Conservation (phyloP, 441 rosid species). For the Brassica hybrid region DNA sequence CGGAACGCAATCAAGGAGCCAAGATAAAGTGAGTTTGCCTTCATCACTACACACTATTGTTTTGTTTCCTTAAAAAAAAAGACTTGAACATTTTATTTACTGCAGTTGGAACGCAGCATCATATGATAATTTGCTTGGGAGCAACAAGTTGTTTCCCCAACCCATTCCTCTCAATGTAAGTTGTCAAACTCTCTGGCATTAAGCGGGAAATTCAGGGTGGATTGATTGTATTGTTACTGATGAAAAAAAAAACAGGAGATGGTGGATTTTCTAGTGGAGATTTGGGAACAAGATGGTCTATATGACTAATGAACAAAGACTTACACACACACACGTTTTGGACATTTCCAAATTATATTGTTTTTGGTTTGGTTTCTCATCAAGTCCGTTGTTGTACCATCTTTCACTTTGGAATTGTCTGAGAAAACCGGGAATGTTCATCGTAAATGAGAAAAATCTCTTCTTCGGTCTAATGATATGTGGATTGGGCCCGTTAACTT, state of each 20-base stretch:
- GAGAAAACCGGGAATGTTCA: too few species aligned
- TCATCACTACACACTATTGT: constrained; percentile 4
- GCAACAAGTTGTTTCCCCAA: constrained; percentile 66
- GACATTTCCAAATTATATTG: too few species aligned
- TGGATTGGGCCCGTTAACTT: too few species aligned
- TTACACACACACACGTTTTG: too few species aligned
- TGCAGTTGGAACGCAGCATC: constrained; percentile 70
- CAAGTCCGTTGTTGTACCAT: too few species aligned
- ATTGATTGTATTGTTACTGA: background rate
- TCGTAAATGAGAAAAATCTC: too few species aligned
- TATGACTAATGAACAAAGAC: constrained; percentile 53
- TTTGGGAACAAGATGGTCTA: constrained; percentile 94
- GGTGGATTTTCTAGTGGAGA: constrained; percentile 89
- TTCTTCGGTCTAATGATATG: too few species aligned
- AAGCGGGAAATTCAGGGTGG: background rate
- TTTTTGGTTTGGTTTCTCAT: too few species aligned
- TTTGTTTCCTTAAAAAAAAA: constrained; percentile 5
- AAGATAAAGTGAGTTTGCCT: constrained; percentile 64
- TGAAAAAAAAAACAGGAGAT: constrained; percentile 64
- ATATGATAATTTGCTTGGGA: constrained; percentile 66
- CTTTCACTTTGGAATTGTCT: too few species aligned
- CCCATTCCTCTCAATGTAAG: constrained; percentile 72
- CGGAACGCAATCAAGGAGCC: constrained; percentile 49
- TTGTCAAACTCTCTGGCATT: background rate
- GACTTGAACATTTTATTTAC: background rate